Conservation (phyloP, 257 asterid genomes). For the Vinca minor region DNA sequence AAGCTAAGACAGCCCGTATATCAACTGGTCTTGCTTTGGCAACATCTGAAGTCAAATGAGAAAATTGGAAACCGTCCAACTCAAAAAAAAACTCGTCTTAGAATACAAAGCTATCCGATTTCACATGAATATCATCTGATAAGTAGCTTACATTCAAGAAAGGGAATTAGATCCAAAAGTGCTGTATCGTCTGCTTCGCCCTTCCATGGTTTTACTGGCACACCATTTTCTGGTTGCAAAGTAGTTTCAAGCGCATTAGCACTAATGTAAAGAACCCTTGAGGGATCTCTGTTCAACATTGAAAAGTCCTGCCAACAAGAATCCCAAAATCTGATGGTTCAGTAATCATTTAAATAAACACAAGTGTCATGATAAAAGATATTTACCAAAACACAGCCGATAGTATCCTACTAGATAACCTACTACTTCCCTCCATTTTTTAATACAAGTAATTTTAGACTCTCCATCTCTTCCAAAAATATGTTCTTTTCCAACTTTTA, state of each 20-base stretch:
- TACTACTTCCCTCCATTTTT: too few species aligned
- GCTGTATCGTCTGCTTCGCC: slow-evolving; percentile 83
- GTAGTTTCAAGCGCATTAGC: slow-evolving; percentile 67
- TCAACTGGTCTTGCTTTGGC: slow-evolving; percentile 69
- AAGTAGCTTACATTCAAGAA: slow-evolving; percentile 74
- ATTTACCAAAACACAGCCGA: neutral
- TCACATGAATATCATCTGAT: neutral
- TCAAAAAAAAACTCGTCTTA: neutral
- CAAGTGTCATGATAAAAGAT: neutral
- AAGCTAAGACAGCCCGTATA: slow-evolving; percentile 69
- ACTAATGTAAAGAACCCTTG: slow-evolving; percentile 61
- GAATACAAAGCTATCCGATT: neutral
- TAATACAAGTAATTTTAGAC: too few species aligned
- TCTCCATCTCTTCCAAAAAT: too few species aligned
- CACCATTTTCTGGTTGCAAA: slow-evolving; percentile 73
- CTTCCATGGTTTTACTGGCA: slow-evolving; percentile 61
- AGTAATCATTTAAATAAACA: neutral
- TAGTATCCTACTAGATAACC: neutral
- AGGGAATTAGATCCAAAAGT: slow-evolving; percentile 79
- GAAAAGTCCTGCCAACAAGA: slow-evolving; percentile 70
- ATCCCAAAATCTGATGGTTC: neutral
- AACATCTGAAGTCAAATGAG: slow-evolving; percentile 51
- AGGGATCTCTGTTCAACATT: slow-evolving; percentile 76
- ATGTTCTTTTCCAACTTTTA: too few species aligned
- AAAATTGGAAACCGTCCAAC: slow-evolving; percentile 11